These are phyloP conservation scores for Calonectria honghensis DNA, from an alignment of 2,329 filamentous ascomycete species.

Conservation along the genomic window DNA sequence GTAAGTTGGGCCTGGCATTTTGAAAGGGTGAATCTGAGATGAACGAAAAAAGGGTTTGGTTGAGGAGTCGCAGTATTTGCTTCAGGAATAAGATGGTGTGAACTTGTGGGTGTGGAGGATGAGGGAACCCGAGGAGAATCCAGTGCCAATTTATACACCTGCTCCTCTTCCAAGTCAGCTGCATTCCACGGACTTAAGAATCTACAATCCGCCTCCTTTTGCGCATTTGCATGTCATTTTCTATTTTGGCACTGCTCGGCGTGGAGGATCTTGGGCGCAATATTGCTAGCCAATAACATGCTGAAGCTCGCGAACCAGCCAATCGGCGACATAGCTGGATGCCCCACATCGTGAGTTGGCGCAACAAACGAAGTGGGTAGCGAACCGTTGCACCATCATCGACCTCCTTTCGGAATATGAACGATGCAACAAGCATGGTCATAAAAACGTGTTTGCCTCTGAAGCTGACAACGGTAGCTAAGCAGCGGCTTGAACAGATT, in stretches of 20 bases:
- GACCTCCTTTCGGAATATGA: background rate
- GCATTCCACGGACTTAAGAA: background rate
- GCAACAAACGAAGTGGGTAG: background rate
- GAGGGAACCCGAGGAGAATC: background rate
- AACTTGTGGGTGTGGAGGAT: background rate
- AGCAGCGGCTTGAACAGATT: too few relatives aligned
- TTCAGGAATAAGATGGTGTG: background rate
- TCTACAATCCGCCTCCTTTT: background rate
- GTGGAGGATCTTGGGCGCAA: background rate
- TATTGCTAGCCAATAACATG: background rate
- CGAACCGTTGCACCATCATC: background rate
- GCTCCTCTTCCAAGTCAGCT: background rate
- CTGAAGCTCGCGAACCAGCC: background rate
- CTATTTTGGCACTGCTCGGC: background rate
- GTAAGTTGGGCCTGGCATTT: constrained; percentile 21
- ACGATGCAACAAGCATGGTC: background rate
- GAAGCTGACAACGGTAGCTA: too few relatives aligned
- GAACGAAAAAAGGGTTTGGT: background rate
- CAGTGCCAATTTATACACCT: background rate
- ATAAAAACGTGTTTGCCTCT: background rate
- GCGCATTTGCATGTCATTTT: background rate
- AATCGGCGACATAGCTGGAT: background rate
- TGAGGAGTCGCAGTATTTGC: background rate
- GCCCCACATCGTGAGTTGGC: background rate
- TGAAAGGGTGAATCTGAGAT: background rate